A percentile compares a stretch with the other conserved stretches of the same genome.
These are phyloP conservation scores for Arxiozyma slooffiae DNA, from an alignment of 1,139 yeast species.

Conservation along the genomic window DNA sequence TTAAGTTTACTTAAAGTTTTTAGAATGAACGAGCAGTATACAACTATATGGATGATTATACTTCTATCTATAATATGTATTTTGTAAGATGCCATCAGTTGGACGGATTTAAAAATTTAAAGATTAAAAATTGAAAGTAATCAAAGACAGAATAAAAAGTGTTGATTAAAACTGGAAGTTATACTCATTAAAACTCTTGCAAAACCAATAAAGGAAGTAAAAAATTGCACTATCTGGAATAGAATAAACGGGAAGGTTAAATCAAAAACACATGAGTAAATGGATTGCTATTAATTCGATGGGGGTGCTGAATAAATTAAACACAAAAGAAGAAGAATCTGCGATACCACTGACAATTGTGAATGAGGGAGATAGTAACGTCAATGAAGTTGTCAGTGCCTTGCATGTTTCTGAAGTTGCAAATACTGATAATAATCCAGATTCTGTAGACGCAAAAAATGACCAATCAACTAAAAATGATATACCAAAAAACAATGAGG, in stretches of 20 bases:
- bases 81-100: too few relatives aligned
- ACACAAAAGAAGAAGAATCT: neutral
- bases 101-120: too few relatives aligned
- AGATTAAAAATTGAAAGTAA: neutral
- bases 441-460: neutral
- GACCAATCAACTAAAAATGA: neutral
- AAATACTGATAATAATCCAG: neutral
- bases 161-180: neutral
- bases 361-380: neutral
- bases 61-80: too few relatives aligned
- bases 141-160: neutral
- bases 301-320: neutral
- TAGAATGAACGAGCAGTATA: too few relatives aligned
- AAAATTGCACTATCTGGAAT: neutral
- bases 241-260: neutral
- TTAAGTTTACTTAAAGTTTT: neutral
- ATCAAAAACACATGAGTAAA: neutral
- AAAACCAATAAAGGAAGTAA: neutral
- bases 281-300: neutral
- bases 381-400: neutral
- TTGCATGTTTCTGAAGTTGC: neutral
- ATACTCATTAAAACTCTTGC: neutral
- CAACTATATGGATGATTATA: neutral
- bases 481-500: neutral
- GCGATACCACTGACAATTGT: neutral